Evolutionary conservation across 305 asterid species (phyloP).

Genomic region (Nicotiana rustica): DNA sequence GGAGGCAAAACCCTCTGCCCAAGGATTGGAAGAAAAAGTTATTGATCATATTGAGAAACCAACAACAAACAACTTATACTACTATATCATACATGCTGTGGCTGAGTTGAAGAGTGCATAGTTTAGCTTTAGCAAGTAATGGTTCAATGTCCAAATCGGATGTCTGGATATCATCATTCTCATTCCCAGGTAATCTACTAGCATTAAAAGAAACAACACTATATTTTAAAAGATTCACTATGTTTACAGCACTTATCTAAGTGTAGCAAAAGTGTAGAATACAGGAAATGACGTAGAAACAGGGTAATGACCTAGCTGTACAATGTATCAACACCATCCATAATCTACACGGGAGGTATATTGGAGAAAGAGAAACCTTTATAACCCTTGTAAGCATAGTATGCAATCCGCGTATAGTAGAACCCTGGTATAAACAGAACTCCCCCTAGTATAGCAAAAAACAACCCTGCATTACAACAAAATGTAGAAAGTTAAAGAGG

Average conservation of each 20-base stretch:
- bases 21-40: background rate
- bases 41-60: background rate
- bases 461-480: conserved; percentile 58
- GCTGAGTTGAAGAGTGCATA: conserved; percentile 2
- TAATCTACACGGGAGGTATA: conserved; percentile 80
- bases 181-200: background rate
- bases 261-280: conserved; percentile 17
- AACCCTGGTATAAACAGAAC: conserved; percentile 88
- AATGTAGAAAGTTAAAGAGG: background rate
- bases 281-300: background rate
- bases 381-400: conserved; percentile 95
- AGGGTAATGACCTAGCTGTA: conserved; percentile 50
- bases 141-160: background rate
- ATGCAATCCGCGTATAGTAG: conserved; percentile 89
- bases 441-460: conserved; percentile 87
- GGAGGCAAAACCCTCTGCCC: background rate
- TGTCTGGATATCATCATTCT: background rate
- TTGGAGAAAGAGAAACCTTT: conserved; percentile 93
- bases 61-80: background rate
- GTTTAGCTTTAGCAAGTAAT: conserved; percentile 22
- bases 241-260: conserved; percentile 22
- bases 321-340: conserved; percentile 47
- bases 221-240: background rate
- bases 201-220: background rate
- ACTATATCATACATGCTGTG: conserved; percentile 10